Percentiles rank a stretch among this genome's conserved stretches.
Evolutionary conservation across 2,329 filamentous ascomycete genomes (phyloP).

Genomic region (Fusarium xylarioides): DNA sequence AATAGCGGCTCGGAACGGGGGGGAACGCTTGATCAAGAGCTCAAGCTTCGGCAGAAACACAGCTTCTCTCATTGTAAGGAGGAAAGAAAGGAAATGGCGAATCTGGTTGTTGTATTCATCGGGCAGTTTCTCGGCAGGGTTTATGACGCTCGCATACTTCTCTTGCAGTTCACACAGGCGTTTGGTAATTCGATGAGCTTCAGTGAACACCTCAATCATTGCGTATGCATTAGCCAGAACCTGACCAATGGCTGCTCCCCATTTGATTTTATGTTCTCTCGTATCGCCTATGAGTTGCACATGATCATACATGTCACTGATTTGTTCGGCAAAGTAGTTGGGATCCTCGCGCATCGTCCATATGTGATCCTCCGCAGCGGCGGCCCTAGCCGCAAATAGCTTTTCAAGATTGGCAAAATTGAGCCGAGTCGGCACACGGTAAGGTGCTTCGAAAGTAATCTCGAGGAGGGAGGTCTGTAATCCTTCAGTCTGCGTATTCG

Average conservation of each 20-base stretch:
- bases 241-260: neutral
- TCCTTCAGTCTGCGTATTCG: neutral
- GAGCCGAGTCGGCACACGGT: neutral
- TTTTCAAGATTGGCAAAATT: neutral
- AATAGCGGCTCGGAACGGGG: neutral
- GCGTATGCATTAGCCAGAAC: neutral
- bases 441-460: fast-evolving
- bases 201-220: neutral
- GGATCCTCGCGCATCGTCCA: neutral
- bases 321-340: neutral
- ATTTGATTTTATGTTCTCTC: neutral
- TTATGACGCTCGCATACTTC: neutral
- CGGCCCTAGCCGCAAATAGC: neutral
- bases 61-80: neutral
- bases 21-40: neutral
- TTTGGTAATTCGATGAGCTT: neutral
- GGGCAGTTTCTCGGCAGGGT: neutral
- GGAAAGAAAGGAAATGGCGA: neutral
- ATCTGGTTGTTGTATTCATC: neutral
- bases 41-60: fast-evolving
- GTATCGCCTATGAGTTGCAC: neutral
- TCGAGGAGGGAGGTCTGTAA: neutral
- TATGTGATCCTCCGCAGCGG: neutral
- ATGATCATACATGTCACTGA: neutral
- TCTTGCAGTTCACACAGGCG: neutral